phyloP scores from a whole-genome alignment of 179 eudicot species.

The Drosera spatulata region DNA sequence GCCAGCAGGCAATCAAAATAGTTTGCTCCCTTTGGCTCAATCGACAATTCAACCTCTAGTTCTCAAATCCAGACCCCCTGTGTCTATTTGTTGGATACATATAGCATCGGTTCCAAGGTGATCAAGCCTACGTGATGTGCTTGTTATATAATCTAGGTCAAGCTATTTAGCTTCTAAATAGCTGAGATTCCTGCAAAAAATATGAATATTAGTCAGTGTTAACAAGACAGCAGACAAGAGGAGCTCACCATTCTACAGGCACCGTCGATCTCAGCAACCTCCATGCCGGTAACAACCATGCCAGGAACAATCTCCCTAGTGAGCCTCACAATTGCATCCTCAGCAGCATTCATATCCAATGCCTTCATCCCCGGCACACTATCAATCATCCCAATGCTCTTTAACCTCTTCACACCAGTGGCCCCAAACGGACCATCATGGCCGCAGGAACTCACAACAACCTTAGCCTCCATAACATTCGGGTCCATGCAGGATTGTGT shows the following conservation, averaged over 20 bases:
- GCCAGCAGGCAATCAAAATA: no score
- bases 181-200: no score
- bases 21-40: no score
- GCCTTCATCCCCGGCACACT: conserved; percentile 90
- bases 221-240: not conserved
- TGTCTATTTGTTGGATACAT: no score
- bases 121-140: no score
- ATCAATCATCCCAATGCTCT: conserved; percentile 68
- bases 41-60: no score
- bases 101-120: no score
- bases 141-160: no score
- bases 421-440: conserved; percentile 97
- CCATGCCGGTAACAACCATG: conserved; percentile 61
- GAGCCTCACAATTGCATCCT: conserved; percentile 74
- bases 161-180: no score
- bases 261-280: conserved; percentile 64
- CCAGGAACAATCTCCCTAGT: conserved; percentile 88
- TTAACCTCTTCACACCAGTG: conserved; percentile 81
- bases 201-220: no score
- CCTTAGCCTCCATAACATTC: conserved; percentile 84
- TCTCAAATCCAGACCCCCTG: no score
- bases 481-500: conserved; percentile 98
- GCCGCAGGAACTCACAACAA: conserved; percentile 91
- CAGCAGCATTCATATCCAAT: conserved; percentile 81
- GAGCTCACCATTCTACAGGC: conserved; percentile 74